These are phyloP conservation scores for Zelopaecilomyces penicillatus DNA, from an alignment of 2,329 filamentous ascomycete species.

Conservation along the genomic window DNA sequence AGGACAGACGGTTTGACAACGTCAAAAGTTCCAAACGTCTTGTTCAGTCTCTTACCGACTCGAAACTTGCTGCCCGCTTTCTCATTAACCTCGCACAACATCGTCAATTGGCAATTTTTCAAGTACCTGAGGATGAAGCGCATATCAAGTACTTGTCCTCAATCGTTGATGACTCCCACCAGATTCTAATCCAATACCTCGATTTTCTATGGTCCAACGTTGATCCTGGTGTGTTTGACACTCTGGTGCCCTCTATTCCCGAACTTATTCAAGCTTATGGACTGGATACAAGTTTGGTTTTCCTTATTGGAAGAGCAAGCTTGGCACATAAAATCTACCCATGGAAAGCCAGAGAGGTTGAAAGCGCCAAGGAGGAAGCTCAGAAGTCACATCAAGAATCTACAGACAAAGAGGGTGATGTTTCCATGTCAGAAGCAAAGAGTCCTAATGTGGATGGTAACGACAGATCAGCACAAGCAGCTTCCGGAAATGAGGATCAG, in stretches of 20 bases:
- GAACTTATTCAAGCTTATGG: conserved; percentile 70
- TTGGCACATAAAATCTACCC: conserved; percentile 56
- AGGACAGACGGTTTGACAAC: conserved; percentile 74
- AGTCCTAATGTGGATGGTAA: conserved; percentile 17
- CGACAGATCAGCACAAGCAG: conserved; percentile 19
- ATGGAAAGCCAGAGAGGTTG: conserved; percentile 28
- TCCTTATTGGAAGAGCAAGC: conserved; percentile 70
- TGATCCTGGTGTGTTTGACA: conserved; percentile 66
- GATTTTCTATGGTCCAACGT: conserved; percentile 80
- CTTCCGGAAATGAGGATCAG: conserved; percentile 23
- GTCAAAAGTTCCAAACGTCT: conserved; percentile 69
- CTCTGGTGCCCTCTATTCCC: conserved; percentile 65
- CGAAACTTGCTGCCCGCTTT: conserved; percentile 69
- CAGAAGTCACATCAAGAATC: conserved; percentile 18
- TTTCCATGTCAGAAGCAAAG: conserved; percentile 37
- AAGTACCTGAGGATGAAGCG: conserved; percentile 59
- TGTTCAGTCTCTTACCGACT: conserved; percentile 69
- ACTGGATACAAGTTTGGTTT: conserved; percentile 72
- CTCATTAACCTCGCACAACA: conserved; percentile 90
- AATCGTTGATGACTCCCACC: conserved; percentile 82
- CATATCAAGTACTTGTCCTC: conserved; percentile 86
- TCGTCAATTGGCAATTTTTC: conserved; percentile 76
- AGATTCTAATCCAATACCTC: conserved; percentile 77
- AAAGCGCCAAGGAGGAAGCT: conserved; percentile 19
- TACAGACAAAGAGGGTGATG: conserved; percentile 49